Conservation (phyloP, 805 yeast species). For the Nakazawaea anatomiae region DNA sequence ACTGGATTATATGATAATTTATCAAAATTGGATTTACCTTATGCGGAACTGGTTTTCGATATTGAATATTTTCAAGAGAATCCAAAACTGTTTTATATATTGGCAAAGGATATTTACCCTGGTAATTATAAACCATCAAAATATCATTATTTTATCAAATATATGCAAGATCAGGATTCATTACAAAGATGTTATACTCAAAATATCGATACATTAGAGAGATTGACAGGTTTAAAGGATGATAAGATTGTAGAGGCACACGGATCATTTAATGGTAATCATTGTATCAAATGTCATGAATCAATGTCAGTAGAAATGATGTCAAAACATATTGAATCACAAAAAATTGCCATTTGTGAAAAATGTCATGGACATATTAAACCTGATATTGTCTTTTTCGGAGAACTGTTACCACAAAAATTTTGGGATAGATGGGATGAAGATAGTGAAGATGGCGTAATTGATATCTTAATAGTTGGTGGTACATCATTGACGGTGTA, state of each 20-base stretch:
- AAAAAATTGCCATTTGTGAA: conserved; percentile 48
- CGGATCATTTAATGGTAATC: conserved; percentile 84
- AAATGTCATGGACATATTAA: conserved; percentile 74
- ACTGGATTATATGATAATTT: conserved; percentile 86
- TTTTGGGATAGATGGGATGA: conserved; percentile 70
- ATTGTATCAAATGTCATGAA: conserved; percentile 69
- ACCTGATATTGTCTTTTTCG: conserved; percentile 93
- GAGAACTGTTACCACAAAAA: conserved; percentile 71
- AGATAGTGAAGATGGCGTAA: conserved; percentile 33
- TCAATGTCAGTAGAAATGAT: conserved; percentile 46
- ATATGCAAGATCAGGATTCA: conserved; percentile 57
- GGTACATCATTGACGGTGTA: conserved; percentile 88
- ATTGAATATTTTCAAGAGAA: conserved; percentile 69
- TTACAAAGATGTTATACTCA: conserved; percentile 80
- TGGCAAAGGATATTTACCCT: conserved; percentile 84
- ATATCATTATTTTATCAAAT: conserved; percentile 67
- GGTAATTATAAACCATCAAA: conserved; percentile 80
- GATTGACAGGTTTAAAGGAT: conserved; percentile 69
- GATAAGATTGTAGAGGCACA: conserved; percentile 82
- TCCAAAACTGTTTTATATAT: conserved; percentile 79
- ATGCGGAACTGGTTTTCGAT: conserved; percentile 94
- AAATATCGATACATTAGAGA: conserved; percentile 87
- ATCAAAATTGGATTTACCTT: conserved; percentile 69
- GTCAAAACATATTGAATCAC: conserved; percentile 31
- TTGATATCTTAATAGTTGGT: conserved; percentile 77